Evolutionary conservation across 2,329 filamentous ascomycete genomes (phyloP), one percentile per base, ranked within the genome.

Genomic region (Stagonosporopsis cucurbitacearum): DNA sequence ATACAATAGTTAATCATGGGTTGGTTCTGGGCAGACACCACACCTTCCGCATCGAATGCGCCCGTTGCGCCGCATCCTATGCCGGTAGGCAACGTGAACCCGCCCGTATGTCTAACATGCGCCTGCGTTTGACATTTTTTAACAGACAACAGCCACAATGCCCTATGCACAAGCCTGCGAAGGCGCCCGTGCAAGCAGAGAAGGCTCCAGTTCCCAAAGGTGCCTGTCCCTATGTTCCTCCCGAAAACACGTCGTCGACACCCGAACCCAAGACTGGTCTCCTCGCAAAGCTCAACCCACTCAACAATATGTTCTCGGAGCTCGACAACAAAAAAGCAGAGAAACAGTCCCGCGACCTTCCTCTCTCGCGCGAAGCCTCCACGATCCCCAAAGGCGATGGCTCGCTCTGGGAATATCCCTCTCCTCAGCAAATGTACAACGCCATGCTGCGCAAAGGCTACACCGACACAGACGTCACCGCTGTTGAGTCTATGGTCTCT

Each of bases 391-490:
- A 90, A 65, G 91, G 90, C 68, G 87, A 89, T 66, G 79, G 77
- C 57, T 84, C 86, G 43, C 96, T 91, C 69, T 99, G 95, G 95
- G 95, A 98, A 77, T 99, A 99, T 73, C 95, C 95, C 0, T 97
- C 92, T 0, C 94, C 95, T 0, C 95, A 99, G 79, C 95, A 99
- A 78, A 99, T 99, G 95, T 99, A 98, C 82, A 98, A 99, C 71
- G 95, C 95, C 7, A 89, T 99, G 78, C 80, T 98, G 59, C 89
- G 95, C 62, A 99, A 99, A 78, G 95, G 95, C 55, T 95, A 97
- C 77, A 92, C 90, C 0, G 93, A 98, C 74, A 98, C 95, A 0
- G 93, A 96, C 52, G 86, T 92, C 50, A 95, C 94, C 19, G 92
- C 93, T 3, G 93, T 99, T 13, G 93, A 97, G 77, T 88, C 89